A percentile compares a stretch with the other conserved stretches of the same genome.
Evolutionary conservation across 2,329 filamentous ascomycete genomes (phyloP).

Genomic region (Teratosphaeriaceae sp.): DNA sequence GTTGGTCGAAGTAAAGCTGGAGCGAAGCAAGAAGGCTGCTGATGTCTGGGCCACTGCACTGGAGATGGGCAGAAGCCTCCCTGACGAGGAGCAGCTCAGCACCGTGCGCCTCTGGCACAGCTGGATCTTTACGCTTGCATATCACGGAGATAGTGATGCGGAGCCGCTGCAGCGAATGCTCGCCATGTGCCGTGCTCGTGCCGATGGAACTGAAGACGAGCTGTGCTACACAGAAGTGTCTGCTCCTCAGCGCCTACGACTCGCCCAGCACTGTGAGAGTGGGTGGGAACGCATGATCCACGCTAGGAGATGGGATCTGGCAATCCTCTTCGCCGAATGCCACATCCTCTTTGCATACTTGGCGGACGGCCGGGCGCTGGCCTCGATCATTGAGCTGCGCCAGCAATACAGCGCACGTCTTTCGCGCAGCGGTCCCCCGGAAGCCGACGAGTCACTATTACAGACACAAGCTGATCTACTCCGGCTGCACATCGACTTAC

Average conservation of each 20-base stretch:
- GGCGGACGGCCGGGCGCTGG: slow-evolving; percentile 32
- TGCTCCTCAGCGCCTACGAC: slow-evolving; percentile 41
- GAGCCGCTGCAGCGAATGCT: slow-evolving; percentile 31
- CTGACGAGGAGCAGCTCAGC: slow-evolving; percentile 30
- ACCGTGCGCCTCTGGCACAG: slow-evolving; percentile 49
- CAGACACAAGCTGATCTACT: slow-evolving; percentile 63
- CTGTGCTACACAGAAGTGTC: not conserved
- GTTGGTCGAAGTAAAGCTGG: slow-evolving; percentile 58
- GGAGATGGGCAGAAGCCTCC: slow-evolving; percentile 45
- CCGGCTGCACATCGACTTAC: slow-evolving; percentile 56
- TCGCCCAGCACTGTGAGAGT: slow-evolving; percentile 47
- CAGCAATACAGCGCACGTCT: slow-evolving; percentile 37
- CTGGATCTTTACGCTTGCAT: slow-evolving; percentile 61
- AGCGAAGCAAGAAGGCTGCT: slow-evolving; percentile 51
- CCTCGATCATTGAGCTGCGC: slow-evolving; percentile 33
- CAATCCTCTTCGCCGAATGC: slow-evolving; percentile 54
- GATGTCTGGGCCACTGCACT: slow-evolving; percentile 64
- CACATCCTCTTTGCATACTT: slow-evolving; percentile 64
- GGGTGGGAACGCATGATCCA: slow-evolving; percentile 53
- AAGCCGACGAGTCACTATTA: slow-evolving; percentile 52
- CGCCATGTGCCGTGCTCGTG: slow-evolving; percentile 17
- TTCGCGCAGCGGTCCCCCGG: slow-evolving; percentile 33
- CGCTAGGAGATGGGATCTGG: slow-evolving; percentile 40
- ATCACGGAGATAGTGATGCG: slow-evolving; percentile 23
- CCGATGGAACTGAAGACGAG: not conserved